Base-by-base conservation (phyloP, 75 land plant species). In the Sequoia sempervirens region DNA sequence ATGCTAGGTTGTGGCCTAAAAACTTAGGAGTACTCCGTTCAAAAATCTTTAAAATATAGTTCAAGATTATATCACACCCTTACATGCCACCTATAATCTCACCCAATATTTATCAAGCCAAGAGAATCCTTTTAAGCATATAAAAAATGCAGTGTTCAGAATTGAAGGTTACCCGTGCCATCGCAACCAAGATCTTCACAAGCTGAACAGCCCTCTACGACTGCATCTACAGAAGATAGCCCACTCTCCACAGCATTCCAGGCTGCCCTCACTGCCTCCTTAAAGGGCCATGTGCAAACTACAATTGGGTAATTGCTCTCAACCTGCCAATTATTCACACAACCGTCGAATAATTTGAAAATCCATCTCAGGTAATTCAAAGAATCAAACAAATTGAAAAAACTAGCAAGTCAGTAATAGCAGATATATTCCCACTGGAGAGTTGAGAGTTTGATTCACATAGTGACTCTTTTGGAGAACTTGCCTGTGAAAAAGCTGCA, bases 261-360 rank as follows among this genome's bases (percentile, higher is more conserved):
- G 52, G 99, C 99, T 43, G 93, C 90, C 82, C 95, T 83, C 32
- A 97, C 98, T 40, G 99, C 99, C 50, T 95, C 98, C 75, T 86
- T 64, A 73, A 97, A 96, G 12, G 96, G 92, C 99, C 99, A 97
- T 4, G 99, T 97, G 92, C 95, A 93, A 73, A 97, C 92, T 37
- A 96, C 99, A 12, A 97, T 26, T n/a, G 99, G 99, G 52, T 81
- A 87, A 32, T 75, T 70, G 73, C 3, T 70, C 36, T 32, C 36
- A 23, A 61, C 73, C 73, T 70, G 73, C 73, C 36, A 61, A 23
- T 61, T 23, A 23, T 26, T 23, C 26, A 23, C n/a, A 23, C n/a
- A 61, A 26, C 66, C 66, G 8, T 61, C 66, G 23, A 23, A 61
- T 6, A 61, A 30, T 1, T 66, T 23, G 28, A 70, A 61, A 70